Conservation (phyloP, 305 asterid species). For the Ilex paraguariensis region DNA sequence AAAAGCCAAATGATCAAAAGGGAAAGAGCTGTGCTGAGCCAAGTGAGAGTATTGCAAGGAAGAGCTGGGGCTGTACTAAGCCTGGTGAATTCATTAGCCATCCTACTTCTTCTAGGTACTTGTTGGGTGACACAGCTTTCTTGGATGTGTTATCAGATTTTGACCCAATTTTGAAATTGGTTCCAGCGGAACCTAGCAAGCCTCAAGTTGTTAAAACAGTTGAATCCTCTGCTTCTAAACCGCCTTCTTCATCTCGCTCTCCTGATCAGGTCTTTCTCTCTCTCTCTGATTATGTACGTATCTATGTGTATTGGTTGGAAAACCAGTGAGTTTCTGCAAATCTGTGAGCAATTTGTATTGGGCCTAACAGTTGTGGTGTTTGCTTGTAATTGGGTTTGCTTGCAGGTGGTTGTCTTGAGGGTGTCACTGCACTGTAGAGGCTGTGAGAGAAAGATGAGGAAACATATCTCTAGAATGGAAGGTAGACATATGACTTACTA, state of each 20-base stretch:
- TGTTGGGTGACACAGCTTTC: slow-evolving; percentile 46
- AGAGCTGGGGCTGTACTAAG: slow-evolving; percentile 56
- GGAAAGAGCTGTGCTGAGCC: slow-evolving; percentile 12
- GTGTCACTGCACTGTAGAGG: slow-evolving; percentile 96
- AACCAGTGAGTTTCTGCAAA: too few species aligned
- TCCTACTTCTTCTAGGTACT: slow-evolving; percentile 57
- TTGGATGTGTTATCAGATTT: slow-evolving; percentile 29
- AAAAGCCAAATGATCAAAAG: slow-evolving; percentile 7
- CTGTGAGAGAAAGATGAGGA: slow-evolving; percentile 86
- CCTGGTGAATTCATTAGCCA: slow-evolving; percentile 67
- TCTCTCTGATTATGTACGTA: too few species aligned
- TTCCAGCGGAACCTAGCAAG: slow-evolving; percentile 14
- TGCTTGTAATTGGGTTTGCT: slow-evolving; percentile 1
- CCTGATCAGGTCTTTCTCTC: slow-evolving; percentile 40
- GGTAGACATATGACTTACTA: slow-evolving; percentile 27
- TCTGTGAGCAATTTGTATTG: too few species aligned
- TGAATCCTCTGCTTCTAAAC: slow-evolving; percentile 11
- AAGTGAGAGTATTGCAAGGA: slow-evolving; percentile 10
- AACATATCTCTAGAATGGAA: slow-evolving; percentile 89
- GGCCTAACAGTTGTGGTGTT: too few species aligned
- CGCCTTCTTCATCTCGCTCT: slow-evolving; percentile 16
- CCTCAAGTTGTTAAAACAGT: slow-evolving; percentile 16
- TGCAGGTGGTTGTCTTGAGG: slow-evolving; percentile 82
- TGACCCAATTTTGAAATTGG: slow-evolving; percentile 26
- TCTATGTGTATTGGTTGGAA: too few species aligned